Evolutionary conservation across 768 basidiomycete species (phyloP).

Genomic region (Amanita rubescens): DNA sequence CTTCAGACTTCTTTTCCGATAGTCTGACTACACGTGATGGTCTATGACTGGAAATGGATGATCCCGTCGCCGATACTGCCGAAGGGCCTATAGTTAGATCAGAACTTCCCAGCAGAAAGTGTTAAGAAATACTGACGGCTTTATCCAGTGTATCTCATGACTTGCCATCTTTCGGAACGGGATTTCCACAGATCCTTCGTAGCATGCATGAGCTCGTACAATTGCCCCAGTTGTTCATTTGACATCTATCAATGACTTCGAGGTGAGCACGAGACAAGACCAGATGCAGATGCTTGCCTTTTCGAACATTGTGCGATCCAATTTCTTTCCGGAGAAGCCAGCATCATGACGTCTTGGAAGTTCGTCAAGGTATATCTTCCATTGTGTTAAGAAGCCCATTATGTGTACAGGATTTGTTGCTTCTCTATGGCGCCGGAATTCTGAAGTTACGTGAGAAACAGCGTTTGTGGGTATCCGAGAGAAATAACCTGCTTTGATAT

Average conservation of each 20-base stretch:
- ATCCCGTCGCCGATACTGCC: neutral
- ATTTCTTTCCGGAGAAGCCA: constrained; percentile 52
- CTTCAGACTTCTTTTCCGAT: no score
- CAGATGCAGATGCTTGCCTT: constrained; percentile 41
- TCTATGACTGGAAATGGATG: neutral
- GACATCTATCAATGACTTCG: constrained; percentile 55
- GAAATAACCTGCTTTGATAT: constrained; percentile 66
- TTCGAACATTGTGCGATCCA: constrained; percentile 68
- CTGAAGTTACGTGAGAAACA: constrained; percentile 28
- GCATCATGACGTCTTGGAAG: constrained; percentile 42
- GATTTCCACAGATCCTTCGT: constrained; percentile 86
- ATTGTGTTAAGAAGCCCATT: constrained; percentile 92
- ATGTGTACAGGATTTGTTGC: constrained; percentile 84
- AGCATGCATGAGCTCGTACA: constrained; percentile 92
- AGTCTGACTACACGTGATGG: constrained; percentile 13
- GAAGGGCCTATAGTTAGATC: neutral
- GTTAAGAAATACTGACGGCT: neutral
- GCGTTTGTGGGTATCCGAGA: neutral
- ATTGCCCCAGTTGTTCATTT: constrained; percentile 81
- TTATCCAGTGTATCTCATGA: neutral
- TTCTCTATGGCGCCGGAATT: constrained; percentile 78
- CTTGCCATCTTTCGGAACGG: constrained; percentile 24
- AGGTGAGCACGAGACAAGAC: neutral
- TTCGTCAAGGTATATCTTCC: constrained; percentile 87
- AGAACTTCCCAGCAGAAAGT: neutral